These are phyloP conservation scores for Grifola frondosa DNA, from an alignment of 1,284 basidiomycete species.

Conservation along the genomic window DNA sequence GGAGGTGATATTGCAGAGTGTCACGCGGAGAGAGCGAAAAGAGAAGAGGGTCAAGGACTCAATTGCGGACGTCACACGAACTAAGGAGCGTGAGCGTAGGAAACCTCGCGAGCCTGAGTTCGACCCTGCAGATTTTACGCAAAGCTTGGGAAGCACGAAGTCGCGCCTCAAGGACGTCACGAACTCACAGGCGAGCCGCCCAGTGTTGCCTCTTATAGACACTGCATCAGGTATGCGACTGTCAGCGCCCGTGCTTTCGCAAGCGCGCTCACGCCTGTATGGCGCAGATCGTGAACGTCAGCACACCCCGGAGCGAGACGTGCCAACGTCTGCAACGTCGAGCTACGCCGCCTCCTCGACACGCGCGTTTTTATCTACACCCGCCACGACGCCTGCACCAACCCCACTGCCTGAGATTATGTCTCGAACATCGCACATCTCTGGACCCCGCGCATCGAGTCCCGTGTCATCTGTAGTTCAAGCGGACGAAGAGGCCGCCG, in stretches of 20 bases:
- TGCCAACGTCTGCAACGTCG: constrained; percentile 30
- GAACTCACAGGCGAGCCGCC: constrained; percentile 46
- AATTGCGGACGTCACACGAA: constrained; percentile 28
- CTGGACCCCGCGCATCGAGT: constrained; percentile 49
- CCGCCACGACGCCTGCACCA: constrained; percentile 41
- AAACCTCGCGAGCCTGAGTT: constrained; percentile 33
- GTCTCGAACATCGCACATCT: constrained; percentile 35
- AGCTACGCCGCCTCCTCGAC: constrained; percentile 34
- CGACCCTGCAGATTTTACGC: constrained; percentile 32
- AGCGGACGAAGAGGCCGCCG: constrained; percentile 37
- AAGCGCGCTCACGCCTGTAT: constrained; percentile 13
- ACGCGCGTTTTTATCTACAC: constrained; percentile 42
- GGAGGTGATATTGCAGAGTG: constrained; percentile 28
- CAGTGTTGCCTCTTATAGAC: constrained; percentile 38
- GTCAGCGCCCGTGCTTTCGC: neutral
- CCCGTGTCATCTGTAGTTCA: constrained; percentile 40
- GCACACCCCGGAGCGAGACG: constrained; percentile 38
- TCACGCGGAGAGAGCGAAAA: constrained; percentile 32
- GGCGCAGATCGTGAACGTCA: constrained; percentile 41
- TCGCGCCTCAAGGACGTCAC: constrained; percentile 64
- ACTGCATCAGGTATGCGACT: constrained; percentile 30
- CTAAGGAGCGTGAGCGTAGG: constrained; percentile 38
- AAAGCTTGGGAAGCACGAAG: constrained; percentile 45
- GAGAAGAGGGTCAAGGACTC: constrained; percentile 37
- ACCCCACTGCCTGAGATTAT: constrained; percentile 20